Percentiles rank a stretch among this genome's conserved stretches.
phyloP scores from a whole-genome alignment of 164 flowering plant species.

The Vitis cinerea region DNA sequence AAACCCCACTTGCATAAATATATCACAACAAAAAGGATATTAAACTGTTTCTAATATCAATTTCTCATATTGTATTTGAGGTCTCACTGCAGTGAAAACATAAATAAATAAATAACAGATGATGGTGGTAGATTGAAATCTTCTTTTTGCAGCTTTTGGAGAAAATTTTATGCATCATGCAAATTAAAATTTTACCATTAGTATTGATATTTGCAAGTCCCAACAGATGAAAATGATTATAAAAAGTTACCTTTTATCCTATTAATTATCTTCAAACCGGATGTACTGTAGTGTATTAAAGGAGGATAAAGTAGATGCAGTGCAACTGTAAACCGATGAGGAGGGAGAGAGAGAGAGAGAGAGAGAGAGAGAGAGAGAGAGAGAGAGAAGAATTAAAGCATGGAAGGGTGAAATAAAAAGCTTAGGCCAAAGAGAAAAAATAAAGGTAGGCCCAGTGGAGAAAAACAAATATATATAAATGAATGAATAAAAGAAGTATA shows the following conservation, averaged over 20 bases:
- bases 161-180: slow-evolving; percentile 13
- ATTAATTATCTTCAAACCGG: slow-evolving; percentile 2
- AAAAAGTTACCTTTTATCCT: not conserved
- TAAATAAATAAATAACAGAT: not conserved
- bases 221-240: slow-evolving; percentile 12
- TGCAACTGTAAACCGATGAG: slow-evolving; percentile 15
- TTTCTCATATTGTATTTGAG: slow-evolving; percentile 1
- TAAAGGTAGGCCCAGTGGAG: not conserved
- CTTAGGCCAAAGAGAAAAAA: slow-evolving; percentile 5
- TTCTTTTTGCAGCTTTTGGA: slow-evolving; percentile 40
- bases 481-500: slow-evolving; percentile 14
- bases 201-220: slow-evolving; percentile 11
- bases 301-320: slow-evolving; percentile 13
- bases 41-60: not conserved
- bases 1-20: slow-evolving; percentile 18
- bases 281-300: not conserved
- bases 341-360: slow-evolving; percentile 18
- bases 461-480: slow-evolving; percentile 6
- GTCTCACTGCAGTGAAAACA: not conserved
- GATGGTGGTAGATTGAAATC: slow-evolving; percentile 20
- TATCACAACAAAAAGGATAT: slow-evolving; percentile 10
- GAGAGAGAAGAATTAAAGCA: slow-evolving; percentile 13
- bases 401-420: slow-evolving; percentile 14
- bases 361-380: slow-evolving; percentile 20
- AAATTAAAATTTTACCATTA: slow-evolving; percentile 8